Base-by-base conservation (phyloP, 441 rosid species). In the Gossypium lobatum region DNA sequence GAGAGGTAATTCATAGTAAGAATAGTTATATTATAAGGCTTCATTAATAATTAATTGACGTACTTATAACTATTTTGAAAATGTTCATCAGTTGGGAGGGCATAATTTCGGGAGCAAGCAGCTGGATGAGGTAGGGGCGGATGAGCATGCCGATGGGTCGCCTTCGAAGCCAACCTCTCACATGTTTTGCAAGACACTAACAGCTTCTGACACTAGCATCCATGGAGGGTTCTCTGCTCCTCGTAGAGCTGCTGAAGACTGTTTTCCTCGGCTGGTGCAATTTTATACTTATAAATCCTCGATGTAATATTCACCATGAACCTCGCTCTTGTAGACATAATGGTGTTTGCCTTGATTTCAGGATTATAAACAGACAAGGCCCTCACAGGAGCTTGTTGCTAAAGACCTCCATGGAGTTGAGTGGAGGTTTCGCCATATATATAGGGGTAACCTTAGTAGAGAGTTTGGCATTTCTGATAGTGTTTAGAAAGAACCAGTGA, bases 221-320 rank as follows among this genome's bases (percentile, higher is more conserved):
- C 99, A 95, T 81, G 99, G 98, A 13, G 98, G 99, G 42, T 95
- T 95, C 80, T 95, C 98, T 57, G 98, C 93, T 64, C 99, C 99
- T 73, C 91, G 99, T 26, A 88, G 99, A 70, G 99, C 99, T 48
- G 99, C 99, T 4, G 99, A 95, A 79, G 99, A 95, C 83, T 95
- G 98, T 84, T 95, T 95, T 80, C 99, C 96, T 75, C 97, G 96
- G 57, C 82, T 95, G 96, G 99, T 95, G 37, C 42, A 34, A 21
- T 39, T 71, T 58, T 42, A 18, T 37, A 14, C 52, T 69, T 48
- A 26, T 23, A 86, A 76, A 4, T 5, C 23, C 1, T 10, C 31
- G 42, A 18, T 73, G 46, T 73, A 31, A 46, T 55, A 23, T 21
- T 52, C 25, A 6, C 10, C 16, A 16, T 25, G 61, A 16, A 28